Base-by-base conservation (phyloP, 805 yeast genomes). In the Starmerella etchellsii region DNA sequence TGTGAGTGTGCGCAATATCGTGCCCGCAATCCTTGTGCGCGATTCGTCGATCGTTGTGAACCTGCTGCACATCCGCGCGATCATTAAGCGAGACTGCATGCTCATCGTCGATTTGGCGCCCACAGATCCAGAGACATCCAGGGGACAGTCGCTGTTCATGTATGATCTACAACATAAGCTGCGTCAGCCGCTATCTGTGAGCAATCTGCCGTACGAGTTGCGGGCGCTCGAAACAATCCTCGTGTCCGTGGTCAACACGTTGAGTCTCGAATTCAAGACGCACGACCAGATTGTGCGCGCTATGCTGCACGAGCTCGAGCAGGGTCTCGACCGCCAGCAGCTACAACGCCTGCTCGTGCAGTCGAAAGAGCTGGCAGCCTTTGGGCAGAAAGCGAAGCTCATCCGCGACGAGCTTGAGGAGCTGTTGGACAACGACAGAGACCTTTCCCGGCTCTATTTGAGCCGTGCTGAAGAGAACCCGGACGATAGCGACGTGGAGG, bases 201-300 rank as follows among this genome's bases (percentile, higher is more conserved):
- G 63, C 3, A 68, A 69, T 4, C 63, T 84, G 16, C 88, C 95
- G 0, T 91, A 85, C 59, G 98, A 91, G 55, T 77, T 87, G 54
- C 66, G 94, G 36, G 98, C 96, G 0, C 57, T 91, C 30, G 98
- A 91, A 54, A 76, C 93, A 0, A 80, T 91, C 8, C 70, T 91
- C 47, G 75, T 83, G 24, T 78, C 81, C 39, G 94, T 83, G 2
- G 70, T 84, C 29, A 69, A 81, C 1, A 81, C 84, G 45, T 63
- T 91, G 36, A 78, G 78, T 35, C 77, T 87, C 1, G 98, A 91
- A 56, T 76, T 87, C 81, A 79, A 78, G 51, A 84, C 82, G 5
- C 91, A 83, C 50, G 71, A 76, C 7, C 79, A 81, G 0, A 79
- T 81, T 6, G 75, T 88, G 13, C 73, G 73, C 34, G 81, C 81